Base-by-base conservation (phyloP, 1,139 yeast species). In the Kurtzmaniella quercitrusa region DNA sequence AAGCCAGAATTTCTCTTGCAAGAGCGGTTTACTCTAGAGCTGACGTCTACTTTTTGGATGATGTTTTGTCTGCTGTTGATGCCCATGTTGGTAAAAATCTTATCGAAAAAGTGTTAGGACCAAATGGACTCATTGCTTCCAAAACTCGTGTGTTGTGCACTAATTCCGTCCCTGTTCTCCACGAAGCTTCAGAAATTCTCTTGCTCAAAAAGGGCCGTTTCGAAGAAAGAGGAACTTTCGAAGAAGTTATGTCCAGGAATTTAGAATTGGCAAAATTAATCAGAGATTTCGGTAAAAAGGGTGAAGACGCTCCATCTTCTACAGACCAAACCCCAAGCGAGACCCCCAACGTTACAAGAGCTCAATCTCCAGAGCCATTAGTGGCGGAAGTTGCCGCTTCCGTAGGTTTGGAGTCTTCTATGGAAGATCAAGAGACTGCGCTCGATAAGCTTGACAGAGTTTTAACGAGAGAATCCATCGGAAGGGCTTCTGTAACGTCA, bases 21-120 rank as follows among this genome's bases (percentile, higher is more conserved):
- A 50, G 68, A 45, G 66, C 68, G 2, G 65, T 63, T 1, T 63
- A 63, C 44, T 47, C 65, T 1, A 54, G 66, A 39, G 64, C 66
- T 2, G 66, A 60, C 41, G 50, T 62, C 18, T 59, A 57, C 44
- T 49, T 63, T 15, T 47, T 63, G 21, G 68, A 60, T 44, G 65
- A 60, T 43, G 48, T 59, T 10, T 51, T 60, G 36, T 54, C 59
- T 41, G 65, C 65, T 27, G 65, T 60, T n/a, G 65, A 60, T 43
- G 48, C 61, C 2, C 63, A 60, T 43, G 64, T 59, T 40, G 64
- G 63, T 7, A 55, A 58, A 43, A 51, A 51, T 34, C 50, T 63
- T 38, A 56, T 58, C 36, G 51, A 55, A 39, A 48, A 58, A 25
- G 63, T 59, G 1, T 51, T 59, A 38, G 50, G 57, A 4, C 50